Conservation (phyloP, 1,139 yeast species). For the Suhomyces coccinellae region DNA sequence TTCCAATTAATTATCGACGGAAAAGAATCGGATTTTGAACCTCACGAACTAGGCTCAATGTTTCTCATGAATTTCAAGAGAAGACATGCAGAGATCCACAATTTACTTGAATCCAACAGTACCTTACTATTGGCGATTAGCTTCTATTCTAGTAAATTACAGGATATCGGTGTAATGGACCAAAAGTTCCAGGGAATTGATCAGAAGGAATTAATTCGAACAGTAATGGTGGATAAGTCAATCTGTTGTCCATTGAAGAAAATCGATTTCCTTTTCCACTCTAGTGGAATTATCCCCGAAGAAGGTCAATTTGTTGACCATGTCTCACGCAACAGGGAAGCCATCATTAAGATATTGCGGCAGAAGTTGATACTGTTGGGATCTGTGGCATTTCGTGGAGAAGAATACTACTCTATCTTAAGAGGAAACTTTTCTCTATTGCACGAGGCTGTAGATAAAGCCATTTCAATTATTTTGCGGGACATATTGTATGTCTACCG, state of each 20-base stretch:
- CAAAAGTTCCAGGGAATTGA: not conserved
- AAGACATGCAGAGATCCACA: constrained; percentile 1
- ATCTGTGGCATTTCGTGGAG: not conserved
- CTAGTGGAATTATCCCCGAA: too few relatives aligned
- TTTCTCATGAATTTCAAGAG: constrained; percentile 4
- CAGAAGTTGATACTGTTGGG: not conserved
- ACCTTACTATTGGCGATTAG: not conserved
- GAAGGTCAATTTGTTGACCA: too few relatives aligned
- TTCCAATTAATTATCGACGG: constrained; percentile 8
- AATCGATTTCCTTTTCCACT: too few relatives aligned
- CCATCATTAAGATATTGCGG: not conserved
- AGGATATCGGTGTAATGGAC: not conserved
- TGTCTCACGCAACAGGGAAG: not conserved
- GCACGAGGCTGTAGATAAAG: constrained; percentile 8
- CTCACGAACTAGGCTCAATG: constrained; percentile 12
- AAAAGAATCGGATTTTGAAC: constrained; percentile 1
- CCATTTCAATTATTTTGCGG: constrained; percentile 11
- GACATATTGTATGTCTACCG: constrained; percentile 20
- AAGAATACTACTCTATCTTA: not conserved
- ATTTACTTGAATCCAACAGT: not conserved
- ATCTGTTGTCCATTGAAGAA: too few relatives aligned
- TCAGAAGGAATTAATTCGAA: not conserved
- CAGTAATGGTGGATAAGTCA: not conserved
- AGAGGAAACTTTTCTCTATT: constrained; percentile 16
- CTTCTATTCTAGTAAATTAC: not conserved